phyloP scores from a whole-genome alignment of 352 stramenopile species.

The Globisporangium spinosum region DNA sequence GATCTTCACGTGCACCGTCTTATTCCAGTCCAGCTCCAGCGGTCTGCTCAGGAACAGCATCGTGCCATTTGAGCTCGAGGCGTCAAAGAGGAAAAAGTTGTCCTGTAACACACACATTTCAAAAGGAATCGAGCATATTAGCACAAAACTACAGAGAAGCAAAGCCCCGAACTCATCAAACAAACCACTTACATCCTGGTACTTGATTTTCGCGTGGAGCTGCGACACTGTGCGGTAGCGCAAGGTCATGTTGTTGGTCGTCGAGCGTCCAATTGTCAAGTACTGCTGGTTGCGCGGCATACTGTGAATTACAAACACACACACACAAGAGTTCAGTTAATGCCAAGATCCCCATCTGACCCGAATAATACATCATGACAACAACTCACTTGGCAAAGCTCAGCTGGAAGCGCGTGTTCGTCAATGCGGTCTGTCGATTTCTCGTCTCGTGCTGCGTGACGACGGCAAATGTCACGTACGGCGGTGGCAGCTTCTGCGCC shows the following conservation, averaged over 20 bases:
- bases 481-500: conserved; percentile 81
- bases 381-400: conserved; percentile 85
- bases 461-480: conserved; percentile 90
- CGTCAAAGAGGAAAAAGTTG: conserved; percentile 75
- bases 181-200: conserved; percentile 58
- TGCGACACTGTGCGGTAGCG: conserved; percentile 85
- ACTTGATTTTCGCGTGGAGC: conserved; percentile 80
- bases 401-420: conserved; percentile 91
- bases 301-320: conserved; percentile 8
- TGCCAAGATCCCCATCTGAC: not conserved
- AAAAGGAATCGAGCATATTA: conserved; percentile 5
- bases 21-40: conserved; percentile 81
- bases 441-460: conserved; percentile 88
- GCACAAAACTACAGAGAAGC: not conserved
- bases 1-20: conserved; percentile 81
- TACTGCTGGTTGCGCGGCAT: conserved; percentile 70
- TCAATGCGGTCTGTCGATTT: conserved; percentile 78
- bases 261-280: conserved; percentile 76
- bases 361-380: not conserved
- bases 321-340: conserved; percentile 11
- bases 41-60: conserved; percentile 83
- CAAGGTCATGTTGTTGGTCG: conserved; percentile 84
- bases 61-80: conserved; percentile 77
- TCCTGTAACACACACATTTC: conserved; percentile 30
- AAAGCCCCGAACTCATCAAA: not conserved